A percentile compares a stretch with the other conserved stretches of the same genome.
Conservation (phyloP, 352 stramenopile genomes). For the Aphanomyces cochlioides region DNA sequence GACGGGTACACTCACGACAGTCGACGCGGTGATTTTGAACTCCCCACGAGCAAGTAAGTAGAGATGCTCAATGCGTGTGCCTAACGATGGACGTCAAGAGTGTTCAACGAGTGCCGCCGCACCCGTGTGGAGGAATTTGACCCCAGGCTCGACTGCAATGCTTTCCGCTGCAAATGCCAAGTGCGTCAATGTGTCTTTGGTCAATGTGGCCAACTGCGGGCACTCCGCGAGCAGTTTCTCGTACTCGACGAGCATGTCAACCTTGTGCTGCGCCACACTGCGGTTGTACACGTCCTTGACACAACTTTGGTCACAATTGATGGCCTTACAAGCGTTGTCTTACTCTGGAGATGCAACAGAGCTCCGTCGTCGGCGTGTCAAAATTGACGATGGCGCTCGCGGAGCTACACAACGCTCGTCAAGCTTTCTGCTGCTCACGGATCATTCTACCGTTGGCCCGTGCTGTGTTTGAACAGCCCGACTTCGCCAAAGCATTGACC, state of each 20-base stretch:
- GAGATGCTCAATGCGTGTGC: constrained; percentile 56
- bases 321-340: constrained; percentile 12
- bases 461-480: constrained; percentile 48
- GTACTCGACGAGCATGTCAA: constrained; percentile 53
- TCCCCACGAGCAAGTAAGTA: constrained; percentile 59
- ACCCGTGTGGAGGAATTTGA: constrained; percentile 42
- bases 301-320: not conserved
- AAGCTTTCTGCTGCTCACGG: not conserved
- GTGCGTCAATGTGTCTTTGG: constrained; percentile 52
- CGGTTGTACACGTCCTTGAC: constrained; percentile 53
- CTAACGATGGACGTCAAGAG: constrained; percentile 10
- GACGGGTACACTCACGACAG: not conserved
- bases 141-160: constrained; percentile 42
- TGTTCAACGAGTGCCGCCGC: not conserved
- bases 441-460: constrained; percentile 29
- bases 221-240: constrained; percentile 54
- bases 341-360: constrained; percentile 49
- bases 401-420: constrained; percentile 33
- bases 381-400: constrained; percentile 68
- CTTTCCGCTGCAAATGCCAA: constrained; percentile 60
- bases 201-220: constrained; percentile 44
- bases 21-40: constrained; percentile 55
- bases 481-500: constrained; percentile 71
- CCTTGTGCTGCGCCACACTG: constrained; percentile 68
- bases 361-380: constrained; percentile 41